phyloP scores from a whole-genome alignment of 805 yeast genomes.

The Zygosaccharomyces kombuchaensis region DNA sequence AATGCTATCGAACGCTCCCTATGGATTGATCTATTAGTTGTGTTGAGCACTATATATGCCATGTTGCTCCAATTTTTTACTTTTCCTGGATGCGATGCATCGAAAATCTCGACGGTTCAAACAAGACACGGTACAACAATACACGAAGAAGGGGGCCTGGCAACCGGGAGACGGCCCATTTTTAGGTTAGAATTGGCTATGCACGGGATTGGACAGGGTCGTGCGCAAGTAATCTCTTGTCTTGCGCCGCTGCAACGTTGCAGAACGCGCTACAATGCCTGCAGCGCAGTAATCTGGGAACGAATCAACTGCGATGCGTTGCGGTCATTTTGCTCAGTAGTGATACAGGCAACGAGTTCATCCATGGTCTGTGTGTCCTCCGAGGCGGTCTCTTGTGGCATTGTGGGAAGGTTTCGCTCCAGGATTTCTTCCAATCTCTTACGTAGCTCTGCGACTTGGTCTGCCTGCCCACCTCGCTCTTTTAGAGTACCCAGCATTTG shows the following conservation, averaged over 20 bases:
- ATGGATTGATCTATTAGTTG: not conserved
- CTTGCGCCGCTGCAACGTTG: not conserved
- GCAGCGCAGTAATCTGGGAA: constrained; percentile 3
- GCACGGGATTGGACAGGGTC: not conserved
- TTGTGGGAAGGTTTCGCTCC: not conserved
- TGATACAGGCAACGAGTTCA: constrained; percentile 8
- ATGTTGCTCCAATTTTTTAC: not conserved
- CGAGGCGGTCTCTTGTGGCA: not conserved
- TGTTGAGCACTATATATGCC: not conserved
- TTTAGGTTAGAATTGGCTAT: not conserved
- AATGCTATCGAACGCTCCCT: not conserved
- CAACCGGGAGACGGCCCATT: not conserved
- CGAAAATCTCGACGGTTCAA: not conserved
- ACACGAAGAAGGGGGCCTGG: not conserved
- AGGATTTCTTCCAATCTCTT: constrained; percentile 2
- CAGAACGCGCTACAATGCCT: not conserved
- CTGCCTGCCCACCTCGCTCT: constrained; percentile 9
- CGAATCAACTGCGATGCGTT: constrained; percentile 6
- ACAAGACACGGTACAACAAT: not conserved
- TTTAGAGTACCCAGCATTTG: constrained; percentile 9
- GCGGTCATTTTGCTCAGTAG: constrained; percentile 4
- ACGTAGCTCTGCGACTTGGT: constrained; percentile 3
- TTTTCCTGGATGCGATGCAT: not conserved
- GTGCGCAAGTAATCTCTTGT: not conserved
- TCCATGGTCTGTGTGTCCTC: constrained; percentile 4